Evolutionary conservation across 345 rosid genomes (phyloP).

Genomic region (Eucalyptus marginata): DNA sequence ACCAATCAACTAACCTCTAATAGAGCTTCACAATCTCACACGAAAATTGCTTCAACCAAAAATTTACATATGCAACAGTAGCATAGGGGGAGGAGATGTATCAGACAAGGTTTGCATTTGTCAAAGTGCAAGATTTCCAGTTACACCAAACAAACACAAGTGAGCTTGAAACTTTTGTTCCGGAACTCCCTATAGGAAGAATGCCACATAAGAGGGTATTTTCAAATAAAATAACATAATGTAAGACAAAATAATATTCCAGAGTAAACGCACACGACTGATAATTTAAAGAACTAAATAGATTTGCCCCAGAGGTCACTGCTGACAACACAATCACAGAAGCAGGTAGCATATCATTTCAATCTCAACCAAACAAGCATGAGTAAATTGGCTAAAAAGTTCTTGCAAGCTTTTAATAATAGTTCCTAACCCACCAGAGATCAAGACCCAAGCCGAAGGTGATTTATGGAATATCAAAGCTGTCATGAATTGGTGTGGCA

Average conservation of each 20-base stretch:
- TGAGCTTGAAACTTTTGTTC: neutral
- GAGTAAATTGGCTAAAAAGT: neutral
- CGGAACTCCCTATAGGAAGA: accelerated
- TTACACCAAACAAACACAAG: neutral
- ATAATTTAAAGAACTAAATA: neutral
- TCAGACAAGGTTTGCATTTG: neutral
- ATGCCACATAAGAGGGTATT: neutral
- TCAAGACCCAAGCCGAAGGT: neutral
- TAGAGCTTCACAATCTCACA: neutral
- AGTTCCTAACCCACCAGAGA: neutral
- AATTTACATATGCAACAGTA: neutral
- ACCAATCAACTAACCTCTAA: neutral
- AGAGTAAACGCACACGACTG: neutral
- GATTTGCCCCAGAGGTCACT: neutral
- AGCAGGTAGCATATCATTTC: neutral
- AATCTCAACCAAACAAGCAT: neutral
- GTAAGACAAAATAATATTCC: neutral
- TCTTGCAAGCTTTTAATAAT: neutral
- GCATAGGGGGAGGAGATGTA: neutral
- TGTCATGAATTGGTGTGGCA: neutral
- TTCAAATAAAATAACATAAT: too few relatives aligned
- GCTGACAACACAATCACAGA: neutral
- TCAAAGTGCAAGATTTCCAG: neutral
- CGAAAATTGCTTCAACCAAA: neutral
- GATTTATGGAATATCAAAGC: neutral